Evolutionary conservation across 306 rosid species (phyloP).

Genomic region (Canavalia ensiformis): DNA sequence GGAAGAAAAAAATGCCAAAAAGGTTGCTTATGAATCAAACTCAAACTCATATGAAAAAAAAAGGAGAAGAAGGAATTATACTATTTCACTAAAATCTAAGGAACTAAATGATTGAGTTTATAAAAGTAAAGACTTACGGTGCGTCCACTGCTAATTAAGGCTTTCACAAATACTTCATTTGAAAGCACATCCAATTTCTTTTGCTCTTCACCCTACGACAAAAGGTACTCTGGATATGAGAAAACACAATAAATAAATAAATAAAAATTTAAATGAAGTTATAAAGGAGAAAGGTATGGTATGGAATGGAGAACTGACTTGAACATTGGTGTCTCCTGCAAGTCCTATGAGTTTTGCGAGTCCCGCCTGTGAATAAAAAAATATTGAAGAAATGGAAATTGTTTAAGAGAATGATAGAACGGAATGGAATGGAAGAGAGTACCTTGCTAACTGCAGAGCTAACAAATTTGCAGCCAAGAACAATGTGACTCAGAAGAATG

Average conservation of each 20-base stretch:
- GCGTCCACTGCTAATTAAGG: slow-evolving; percentile 89
- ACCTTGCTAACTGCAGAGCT: slow-evolving; percentile 93
- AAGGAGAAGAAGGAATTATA: background rate
- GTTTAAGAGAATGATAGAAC: background rate
- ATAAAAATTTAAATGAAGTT: too few species aligned
- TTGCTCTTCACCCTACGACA: slow-evolving; percentile 78
- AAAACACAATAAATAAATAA: background rate
- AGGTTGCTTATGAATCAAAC: slow-evolving; percentile 7
- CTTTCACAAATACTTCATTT: slow-evolving; percentile 93
- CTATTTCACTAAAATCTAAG: background rate
- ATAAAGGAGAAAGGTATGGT: too few species aligned
- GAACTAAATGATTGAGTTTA: background rate
- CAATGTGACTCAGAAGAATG: slow-evolving; percentile 84
- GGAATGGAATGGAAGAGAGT: background rate
- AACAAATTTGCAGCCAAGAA: slow-evolving; percentile 93
- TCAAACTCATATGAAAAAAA: slow-evolving; percentile 15
- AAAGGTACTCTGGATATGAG: background rate
- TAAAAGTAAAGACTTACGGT: slow-evolving; percentile 66
- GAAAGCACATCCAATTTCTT: slow-evolving; percentile 98
- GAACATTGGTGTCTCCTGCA: slow-evolving; percentile 95
- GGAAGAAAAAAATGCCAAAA: background rate
- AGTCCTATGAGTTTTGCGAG: slow-evolving; percentile 92
- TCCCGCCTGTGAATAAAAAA: slow-evolving; percentile 74
- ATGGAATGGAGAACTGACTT: slow-evolving; percentile 52
- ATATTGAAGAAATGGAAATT: background rate